A percentile compares a stretch with the other conserved stretches of the same genome.
phyloP scores from a whole-genome alignment of 257 asterid species.

The Henckelia pumila region DNA sequence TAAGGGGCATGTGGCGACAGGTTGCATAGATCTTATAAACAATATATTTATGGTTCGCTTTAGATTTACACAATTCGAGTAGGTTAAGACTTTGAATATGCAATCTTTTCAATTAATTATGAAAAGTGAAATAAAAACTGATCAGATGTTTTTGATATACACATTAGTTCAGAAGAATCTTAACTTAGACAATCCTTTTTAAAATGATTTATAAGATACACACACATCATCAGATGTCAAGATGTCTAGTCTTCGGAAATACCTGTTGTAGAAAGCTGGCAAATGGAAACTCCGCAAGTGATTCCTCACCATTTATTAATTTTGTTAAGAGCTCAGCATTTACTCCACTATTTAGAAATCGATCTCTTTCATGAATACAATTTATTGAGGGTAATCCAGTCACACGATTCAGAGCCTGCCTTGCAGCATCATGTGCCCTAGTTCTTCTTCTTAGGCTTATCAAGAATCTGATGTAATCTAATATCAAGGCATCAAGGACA shows the following conservation, averaged over 20 bases:
- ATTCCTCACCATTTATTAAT: slow-evolving; percentile 73
- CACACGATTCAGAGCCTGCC: slow-evolving; percentile 58
- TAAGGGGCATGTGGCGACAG: no score
- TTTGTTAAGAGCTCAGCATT: slow-evolving; percentile 40
- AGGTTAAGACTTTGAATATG: no score
- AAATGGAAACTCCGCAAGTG: slow-evolving; percentile 92
- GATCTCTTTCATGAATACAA: slow-evolving; percentile 39
- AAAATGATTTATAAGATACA: slow-evolving; percentile 25
- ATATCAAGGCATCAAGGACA: slow-evolving; percentile 68
- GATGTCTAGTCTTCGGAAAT: slow-evolving; percentile 29
- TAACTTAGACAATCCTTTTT: slow-evolving; percentile 10
- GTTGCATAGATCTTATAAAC: no score
- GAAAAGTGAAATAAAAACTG: background rate
- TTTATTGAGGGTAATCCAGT: slow-evolving; percentile 47
- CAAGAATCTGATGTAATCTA: slow-evolving; percentile 82
- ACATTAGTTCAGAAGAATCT: background rate
- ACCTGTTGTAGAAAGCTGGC: slow-evolving; percentile 93
- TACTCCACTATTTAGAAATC: slow-evolving; percentile 33
- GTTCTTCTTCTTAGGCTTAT: slow-evolving; percentile 63
- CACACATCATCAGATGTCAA: slow-evolving; percentile 12
- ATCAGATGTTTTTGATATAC: background rate
- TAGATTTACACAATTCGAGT: no score
- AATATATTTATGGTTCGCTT: no score
- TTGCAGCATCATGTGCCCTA: slow-evolving; percentile 63
- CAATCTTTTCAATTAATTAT: no score